Evolutionary conservation across 1,139 yeast species (phyloP).

Genomic region (Saccharomyces hybrid): DNA sequence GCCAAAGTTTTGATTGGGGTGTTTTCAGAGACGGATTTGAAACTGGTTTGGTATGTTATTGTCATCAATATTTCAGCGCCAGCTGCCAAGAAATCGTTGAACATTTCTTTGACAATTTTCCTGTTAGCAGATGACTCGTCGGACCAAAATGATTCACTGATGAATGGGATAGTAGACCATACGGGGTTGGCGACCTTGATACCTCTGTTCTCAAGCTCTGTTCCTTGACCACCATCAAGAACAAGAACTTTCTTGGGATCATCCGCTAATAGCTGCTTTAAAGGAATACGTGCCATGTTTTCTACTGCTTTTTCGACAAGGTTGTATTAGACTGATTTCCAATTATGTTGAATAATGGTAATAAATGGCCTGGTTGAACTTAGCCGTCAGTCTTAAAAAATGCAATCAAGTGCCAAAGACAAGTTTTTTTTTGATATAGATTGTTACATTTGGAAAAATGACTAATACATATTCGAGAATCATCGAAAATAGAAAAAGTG

Average conservation of each 20-base stretch:
- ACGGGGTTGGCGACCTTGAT: constrained; percentile 33
- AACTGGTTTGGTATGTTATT: constrained; percentile 54
- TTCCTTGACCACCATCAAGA: constrained; percentile 42
- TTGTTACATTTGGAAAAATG: neutral
- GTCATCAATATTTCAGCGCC: constrained; percentile 56
- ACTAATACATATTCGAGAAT: neutral
- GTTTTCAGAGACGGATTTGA: constrained; percentile 20
- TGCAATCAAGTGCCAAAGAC: neutral
- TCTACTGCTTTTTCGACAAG: neutral
- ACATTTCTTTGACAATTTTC: constrained; percentile 41
- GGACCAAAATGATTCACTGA: constrained; percentile 22
- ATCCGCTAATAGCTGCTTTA: neutral
- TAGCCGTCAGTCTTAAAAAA: neutral
- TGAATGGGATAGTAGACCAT: constrained; percentile 38
- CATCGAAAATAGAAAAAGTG: neutral
- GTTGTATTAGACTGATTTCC: neutral
- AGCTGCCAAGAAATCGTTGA: constrained; percentile 41
- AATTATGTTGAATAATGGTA: neutral
- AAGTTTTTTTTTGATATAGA: too few relatives aligned
- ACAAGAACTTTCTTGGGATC: constrained; percentile 21
- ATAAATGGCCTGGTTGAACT: neutral
- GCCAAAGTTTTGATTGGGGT: constrained; percentile 24
- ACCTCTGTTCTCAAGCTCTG: constrained; percentile 36
- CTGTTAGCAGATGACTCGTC: constrained; percentile 34
- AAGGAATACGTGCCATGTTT: neutral